Base-by-base conservation (phyloP, 345 rosid species). In the Litchi chinensis region DNA sequence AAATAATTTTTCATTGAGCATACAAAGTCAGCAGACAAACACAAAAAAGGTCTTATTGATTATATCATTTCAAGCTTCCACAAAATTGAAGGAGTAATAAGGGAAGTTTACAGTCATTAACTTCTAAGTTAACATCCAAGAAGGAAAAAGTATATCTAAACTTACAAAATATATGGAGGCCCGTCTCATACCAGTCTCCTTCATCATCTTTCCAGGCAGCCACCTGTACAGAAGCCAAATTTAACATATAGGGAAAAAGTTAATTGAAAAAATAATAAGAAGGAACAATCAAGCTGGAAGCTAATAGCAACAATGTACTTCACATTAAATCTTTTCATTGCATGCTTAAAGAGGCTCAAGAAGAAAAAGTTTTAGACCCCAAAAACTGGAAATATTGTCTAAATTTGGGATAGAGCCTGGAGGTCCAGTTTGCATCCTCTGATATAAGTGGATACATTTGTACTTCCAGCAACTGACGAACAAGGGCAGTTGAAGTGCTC, bases 121-220 rank as follows among this genome's bases (percentile, higher is more conserved):
- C 21, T 28, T 54, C 65, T 28, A 70, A 3, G 7, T 59, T 6
- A 21, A 59, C 28, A 59, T 59, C 64, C 26, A 6, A 59, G 16
- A 59, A 39, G 26, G 46, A 21, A 60, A 74, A 43, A 43, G 13
- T 62, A 15, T 9, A 26, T 22, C 0, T 40, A 24, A 65, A 84
- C 98, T 93, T 88, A 95, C 98, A 95, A 85, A 95, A 95, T 82
- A 93, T 93, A 83, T 95, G 99, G 81, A 95, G 82, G 37, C 98
- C 96, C 57, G 97, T 95, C 83, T 93, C 98, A 41, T 93, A 92
- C 95, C 99, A 93, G 80, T 95, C 98, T 66, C 97, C 98, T 82
- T 93, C 95, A 46, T 87, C 89, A 86, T 93, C 97, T 84, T 90
- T 92, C 99, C 99, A 93, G 18, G 98, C 99, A 81, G 97, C 98